A percentile compares a stretch with the other conserved stretches of the same genome.
phyloP scores from a whole-genome alignment of 2,329 filamentous ascomycete species.

The Metarhizium rileyi region DNA sequence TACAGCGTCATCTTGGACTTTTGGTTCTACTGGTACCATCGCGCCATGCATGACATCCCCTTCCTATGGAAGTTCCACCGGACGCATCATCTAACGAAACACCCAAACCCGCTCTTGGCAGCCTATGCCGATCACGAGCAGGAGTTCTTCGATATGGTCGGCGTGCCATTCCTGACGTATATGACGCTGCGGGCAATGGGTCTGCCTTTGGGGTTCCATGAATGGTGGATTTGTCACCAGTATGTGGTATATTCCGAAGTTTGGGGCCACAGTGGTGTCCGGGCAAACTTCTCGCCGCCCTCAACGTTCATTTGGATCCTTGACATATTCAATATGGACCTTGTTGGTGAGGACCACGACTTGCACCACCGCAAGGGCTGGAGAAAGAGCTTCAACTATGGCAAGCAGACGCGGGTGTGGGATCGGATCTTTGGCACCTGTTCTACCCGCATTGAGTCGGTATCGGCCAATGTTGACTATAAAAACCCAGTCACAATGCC shows the following conservation, averaged over 20 bases:
- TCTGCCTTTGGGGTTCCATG: background rate
- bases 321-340: background rate
- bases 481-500: background rate
- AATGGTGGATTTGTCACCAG: background rate
- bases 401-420: background rate
- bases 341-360: background rate
- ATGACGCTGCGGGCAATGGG: background rate
- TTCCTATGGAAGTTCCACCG: background rate
- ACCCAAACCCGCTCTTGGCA: background rate
- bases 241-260: background rate
- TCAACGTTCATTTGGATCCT: background rate
- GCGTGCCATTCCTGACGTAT: background rate
- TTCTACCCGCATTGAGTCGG: background rate
- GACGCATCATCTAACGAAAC: background rate
- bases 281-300: background rate
- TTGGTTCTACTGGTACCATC: too few species aligned
- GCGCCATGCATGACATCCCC: background rate
- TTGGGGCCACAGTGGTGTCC: background rate
- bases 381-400: background rate
- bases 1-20: background rate
- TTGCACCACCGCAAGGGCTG: background rate
- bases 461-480: background rate
- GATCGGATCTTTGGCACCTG: background rate
- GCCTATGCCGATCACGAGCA: background rate
- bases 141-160: background rate